Percentiles rank a stretch among this genome's conserved stretches.
Conservation (phyloP, 495 filamentous ascomycete genomes). For the Hapsidospora chrysogenum region DNA sequence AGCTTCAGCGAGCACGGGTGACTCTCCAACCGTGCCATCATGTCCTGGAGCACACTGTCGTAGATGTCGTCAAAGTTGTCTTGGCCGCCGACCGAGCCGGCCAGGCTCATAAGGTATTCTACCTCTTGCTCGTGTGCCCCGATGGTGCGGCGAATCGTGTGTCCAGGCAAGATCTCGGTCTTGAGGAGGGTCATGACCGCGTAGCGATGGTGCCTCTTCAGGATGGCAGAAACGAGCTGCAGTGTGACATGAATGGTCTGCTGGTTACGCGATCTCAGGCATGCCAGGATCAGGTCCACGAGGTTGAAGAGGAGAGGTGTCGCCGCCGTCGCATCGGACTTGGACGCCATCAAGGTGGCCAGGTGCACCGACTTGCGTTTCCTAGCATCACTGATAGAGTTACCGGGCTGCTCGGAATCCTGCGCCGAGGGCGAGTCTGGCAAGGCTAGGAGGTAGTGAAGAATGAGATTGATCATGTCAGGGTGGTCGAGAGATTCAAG, state of each 20-base stretch:
- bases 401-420: slow-evolving; percentile 4
- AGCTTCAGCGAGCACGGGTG: slow-evolving; percentile 53
- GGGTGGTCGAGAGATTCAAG: slow-evolving; percentile 81
- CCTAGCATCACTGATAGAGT: slow-evolving; percentile 43
- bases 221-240: slow-evolving; percentile 64
- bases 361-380: slow-evolving; percentile 80
- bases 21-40: slow-evolving; percentile 56
- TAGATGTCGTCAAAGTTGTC: slow-evolving; percentile 64
- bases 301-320: slow-evolving; percentile 85
- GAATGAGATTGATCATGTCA: slow-evolving; percentile 79
- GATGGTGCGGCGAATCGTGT: slow-evolving; percentile 43
- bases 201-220: slow-evolving; percentile 76
- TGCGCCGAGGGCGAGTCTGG: slow-evolving; percentile 27
- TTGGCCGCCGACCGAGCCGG: slow-evolving; percentile 52
- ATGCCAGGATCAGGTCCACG: slow-evolving; percentile 74
- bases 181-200: slow-evolving; percentile 60
- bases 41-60: slow-evolving; percentile 68
- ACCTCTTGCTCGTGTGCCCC: slow-evolving; percentile 72
- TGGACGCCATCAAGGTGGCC: slow-evolving; percentile 55
- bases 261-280: slow-evolving; percentile 66
- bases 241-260: slow-evolving; percentile 83
- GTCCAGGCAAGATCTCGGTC: slow-evolving; percentile 34
- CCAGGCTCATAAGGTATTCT: slow-evolving; percentile 53
- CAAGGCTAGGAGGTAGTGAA: slow-evolving; percentile 80
- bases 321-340: slow-evolving; percentile 43